Percentiles rank a stretch among this genome's conserved stretches.
Conservation (phyloP, 305 asterid species). For the Solanum hybrid region DNA sequence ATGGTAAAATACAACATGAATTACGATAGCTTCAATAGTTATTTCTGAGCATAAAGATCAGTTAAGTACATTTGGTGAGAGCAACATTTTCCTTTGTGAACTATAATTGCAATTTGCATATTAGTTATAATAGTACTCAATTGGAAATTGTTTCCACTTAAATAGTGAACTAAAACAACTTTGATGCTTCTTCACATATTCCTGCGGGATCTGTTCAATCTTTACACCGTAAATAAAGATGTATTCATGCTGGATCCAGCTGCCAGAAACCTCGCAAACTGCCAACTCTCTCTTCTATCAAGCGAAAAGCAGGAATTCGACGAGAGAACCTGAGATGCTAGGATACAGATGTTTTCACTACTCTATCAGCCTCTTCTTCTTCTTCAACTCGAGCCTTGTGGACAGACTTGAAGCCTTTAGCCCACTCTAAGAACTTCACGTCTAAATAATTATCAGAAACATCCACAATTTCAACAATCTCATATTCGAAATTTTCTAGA, state of each 20-base stretch:
- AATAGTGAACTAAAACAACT: background rate
- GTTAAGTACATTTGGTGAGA: background rate
- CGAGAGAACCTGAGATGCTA: slow-evolving; percentile 26
- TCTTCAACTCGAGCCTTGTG: slow-evolving; percentile 12
- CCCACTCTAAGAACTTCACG: slow-evolving; percentile 15
- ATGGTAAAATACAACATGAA: background rate
- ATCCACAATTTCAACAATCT: slow-evolving; percentile 18
- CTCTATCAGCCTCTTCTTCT: background rate
- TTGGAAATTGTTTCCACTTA: background rate
- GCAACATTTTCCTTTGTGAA: background rate
- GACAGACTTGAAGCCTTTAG: slow-evolving; percentile 12
- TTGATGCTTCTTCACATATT: background rate
- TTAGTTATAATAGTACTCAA: background rate
- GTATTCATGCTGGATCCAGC: slow-evolving; percentile 25
- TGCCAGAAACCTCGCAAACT: slow-evolving; percentile 18
- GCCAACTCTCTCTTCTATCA: slow-evolving; percentile 20
- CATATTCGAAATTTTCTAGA: slow-evolving; percentile 16
- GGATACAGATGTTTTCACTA: slow-evolving; percentile 5
- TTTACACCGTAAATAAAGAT: background rate
- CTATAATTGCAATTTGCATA: background rate
- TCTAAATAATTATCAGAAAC: background rate
- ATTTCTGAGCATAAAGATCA: background rate
- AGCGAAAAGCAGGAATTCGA: slow-evolving; percentile 21
- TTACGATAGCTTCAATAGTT: background rate
- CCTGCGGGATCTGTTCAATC: background rate